Base-by-base conservation (phyloP, 2,329 filamentous ascomycete genomes). In the Shiraia sp. region DNA sequence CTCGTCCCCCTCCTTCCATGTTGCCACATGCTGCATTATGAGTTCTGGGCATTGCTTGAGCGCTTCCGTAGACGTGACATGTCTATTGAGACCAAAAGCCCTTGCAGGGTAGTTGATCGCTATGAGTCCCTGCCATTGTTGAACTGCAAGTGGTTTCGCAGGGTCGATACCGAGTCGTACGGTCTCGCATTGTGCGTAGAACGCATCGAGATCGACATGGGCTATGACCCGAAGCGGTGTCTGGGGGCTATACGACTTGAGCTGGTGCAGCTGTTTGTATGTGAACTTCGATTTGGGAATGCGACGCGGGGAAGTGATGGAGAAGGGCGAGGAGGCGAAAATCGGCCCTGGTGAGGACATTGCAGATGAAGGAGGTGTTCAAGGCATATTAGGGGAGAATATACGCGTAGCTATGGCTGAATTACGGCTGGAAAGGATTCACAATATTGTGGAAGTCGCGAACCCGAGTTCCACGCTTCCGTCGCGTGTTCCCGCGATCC, bases 61-160 rank as follows among this genome's bases (percentile, higher is more conserved):
- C 13, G 93, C 93, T 61, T 97, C 93, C 3, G 77, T 76, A 29
- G 89, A 79, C 7, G 83, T 87, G 50, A 92, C 85, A 72, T 95
- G 88, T 24, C 92, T 78, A 31, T 78, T 86, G 39, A 99, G 83
- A 2, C 89, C 90, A 59, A 82, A 91, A 7, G 80, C 79, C 12
- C 93, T 84, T 4, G 92, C 91, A 2, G 93, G 84, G 63, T 99
- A 99, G 73, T 99, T 99, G 69, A 99, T 84, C 3, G 93, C 93
- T 64, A 99, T 99, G 16, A 99, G 78, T 7, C 88, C 90, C 69
- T 95, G 88, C 87, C 87, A 97, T 76, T 97, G 92, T 65, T 95
- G 91, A 14, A 99, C 93, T 1, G 90, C 93, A 16, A 99, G 79
- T 8, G 93, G 93, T 52, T 84, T 80, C 42, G 90, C 81, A 47